These are phyloP conservation scores for Phaseolus lunatus DNA, from an alignment of 306 rosid species.

Conservation along the genomic window DNA sequence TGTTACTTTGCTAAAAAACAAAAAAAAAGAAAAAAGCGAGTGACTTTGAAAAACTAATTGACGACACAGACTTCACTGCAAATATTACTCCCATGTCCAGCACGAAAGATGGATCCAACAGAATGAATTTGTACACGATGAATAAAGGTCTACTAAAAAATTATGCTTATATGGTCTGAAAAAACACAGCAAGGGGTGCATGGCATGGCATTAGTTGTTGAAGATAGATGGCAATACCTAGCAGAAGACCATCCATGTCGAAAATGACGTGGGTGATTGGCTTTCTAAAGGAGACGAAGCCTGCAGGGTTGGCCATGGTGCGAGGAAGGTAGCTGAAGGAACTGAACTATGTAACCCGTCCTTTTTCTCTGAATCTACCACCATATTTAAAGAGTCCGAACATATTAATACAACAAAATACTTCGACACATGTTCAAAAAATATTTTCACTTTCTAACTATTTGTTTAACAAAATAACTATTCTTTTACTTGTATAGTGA, in stretches of 20 bases:
- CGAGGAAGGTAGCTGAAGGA: background rate
- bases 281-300: conserved; percentile 40
- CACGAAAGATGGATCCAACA: too few relatives aligned
- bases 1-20: background rate
- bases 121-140: too few relatives aligned
- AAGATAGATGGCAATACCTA: conserved; percentile 58
- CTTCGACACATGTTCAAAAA: too few relatives aligned
- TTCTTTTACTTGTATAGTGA: too few relatives aligned
- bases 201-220: background rate
- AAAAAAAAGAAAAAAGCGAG: background rate
- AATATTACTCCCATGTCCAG: too few relatives aligned
- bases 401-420: too few relatives aligned
- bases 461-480: too few relatives aligned
- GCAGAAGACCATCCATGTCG: conserved; percentile 97
- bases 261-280: conserved; percentile 74
- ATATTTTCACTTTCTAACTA: too few relatives aligned
- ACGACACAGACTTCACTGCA: background rate
- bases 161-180: background rate
- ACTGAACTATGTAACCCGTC: background rate
- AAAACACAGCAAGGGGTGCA: background rate
- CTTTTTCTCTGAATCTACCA: background rate
- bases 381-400: background rate
- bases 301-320: conserved; percentile 62
- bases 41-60: background rate
- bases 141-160: too few relatives aligned